Base-by-base conservation (phyloP, 495 filamentous ascomycete genomes). In the Cladorrhinum samala region DNA sequence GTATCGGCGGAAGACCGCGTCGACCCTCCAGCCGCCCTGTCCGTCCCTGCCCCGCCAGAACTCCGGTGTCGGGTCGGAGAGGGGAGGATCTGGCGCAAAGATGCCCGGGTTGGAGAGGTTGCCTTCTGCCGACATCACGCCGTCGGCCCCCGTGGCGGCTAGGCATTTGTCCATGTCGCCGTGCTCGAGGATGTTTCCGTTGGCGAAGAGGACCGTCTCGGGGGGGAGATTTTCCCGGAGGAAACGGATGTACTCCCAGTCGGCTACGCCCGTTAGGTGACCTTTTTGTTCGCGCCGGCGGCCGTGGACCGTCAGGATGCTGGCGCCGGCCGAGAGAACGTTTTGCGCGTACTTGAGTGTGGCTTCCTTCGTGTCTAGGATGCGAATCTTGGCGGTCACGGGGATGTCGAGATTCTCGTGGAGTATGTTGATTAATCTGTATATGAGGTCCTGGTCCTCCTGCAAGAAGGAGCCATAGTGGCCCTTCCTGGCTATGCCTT, bases 381-480 rank as follows among this genome's bases (percentile, higher is more conserved):
- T 86, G 2, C 93, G 79, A 57, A 99, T 94, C 67, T 99, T 99
- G 17, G 91, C 93, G 1, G 94, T 97, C 2, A 99, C 82, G 0
- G 93, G 93, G 0, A 97, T 70, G 2, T 80, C 63, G 0, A 95
- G 78, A n/a, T 79, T 68, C 16, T 72, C 71, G 58, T 95, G 88
- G 18, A 96, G 76, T 9, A 70, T 87, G 50, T 84, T 83, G 55
- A 99, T 90, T 49, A 99, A 70, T 6, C 74, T 74, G 57, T 83
- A 84, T 46, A 99, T 87, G 39, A 95, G 72, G 18, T 82, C 78
- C 78, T 89, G 90, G 53, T 97, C 86, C 67, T 99, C 93, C 63
- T 99, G 93, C 38, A 99, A 70, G 62, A 96, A 98, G 9, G 91
- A 84, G 8, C 93, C 93, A 62, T 99, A 99, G 61, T 88, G 84